Evolutionary conservation across 2,329 filamentous ascomycete genomes (phyloP).

Genomic region (Dryadomyces quercus-mongolicae): DNA sequence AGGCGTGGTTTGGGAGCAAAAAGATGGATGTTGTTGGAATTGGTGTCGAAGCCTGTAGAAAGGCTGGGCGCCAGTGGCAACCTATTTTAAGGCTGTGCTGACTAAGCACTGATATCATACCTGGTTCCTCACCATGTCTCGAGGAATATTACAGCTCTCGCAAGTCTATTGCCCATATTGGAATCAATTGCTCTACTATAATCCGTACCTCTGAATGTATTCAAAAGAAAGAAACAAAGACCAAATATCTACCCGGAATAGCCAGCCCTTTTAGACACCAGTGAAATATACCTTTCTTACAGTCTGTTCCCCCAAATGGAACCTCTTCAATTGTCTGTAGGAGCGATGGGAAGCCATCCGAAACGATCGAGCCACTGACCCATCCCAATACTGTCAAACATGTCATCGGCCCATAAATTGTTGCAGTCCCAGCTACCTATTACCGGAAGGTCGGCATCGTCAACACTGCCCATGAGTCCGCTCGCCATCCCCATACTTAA

Average conservation of each 20-base stretch:
- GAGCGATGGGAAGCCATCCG: conserved; percentile 6
- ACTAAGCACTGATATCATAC: background rate
- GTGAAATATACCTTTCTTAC: no score
- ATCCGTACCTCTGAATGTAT: no score
- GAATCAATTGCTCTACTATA: no score
- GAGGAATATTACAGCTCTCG: no score
- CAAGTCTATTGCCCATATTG: no score
- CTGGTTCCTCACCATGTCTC: no score
- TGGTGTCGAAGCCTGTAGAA: background rate
- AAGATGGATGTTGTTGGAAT: background rate
- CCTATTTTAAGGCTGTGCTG: background rate
- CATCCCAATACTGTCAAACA: conserved; percentile 13
- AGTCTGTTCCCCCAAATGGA: no score
- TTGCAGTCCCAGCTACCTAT: conserved; percentile 8
- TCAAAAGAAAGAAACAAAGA: no score
- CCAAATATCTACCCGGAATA: no score
- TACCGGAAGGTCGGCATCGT: background rate
- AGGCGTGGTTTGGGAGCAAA: background rate
- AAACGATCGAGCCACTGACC: conserved; percentile 12
- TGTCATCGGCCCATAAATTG: conserved; percentile 10
- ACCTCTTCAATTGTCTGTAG: background rate
- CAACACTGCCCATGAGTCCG: background rate
- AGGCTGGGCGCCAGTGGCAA: background rate
- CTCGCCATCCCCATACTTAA: background rate
- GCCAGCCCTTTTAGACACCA: no score